Evolutionary conservation across 176 grass and related monocot genomes (phyloP), one percentile per base, ranked within the genome.

Genomic region (Bothriochloa decipiens): DNA sequence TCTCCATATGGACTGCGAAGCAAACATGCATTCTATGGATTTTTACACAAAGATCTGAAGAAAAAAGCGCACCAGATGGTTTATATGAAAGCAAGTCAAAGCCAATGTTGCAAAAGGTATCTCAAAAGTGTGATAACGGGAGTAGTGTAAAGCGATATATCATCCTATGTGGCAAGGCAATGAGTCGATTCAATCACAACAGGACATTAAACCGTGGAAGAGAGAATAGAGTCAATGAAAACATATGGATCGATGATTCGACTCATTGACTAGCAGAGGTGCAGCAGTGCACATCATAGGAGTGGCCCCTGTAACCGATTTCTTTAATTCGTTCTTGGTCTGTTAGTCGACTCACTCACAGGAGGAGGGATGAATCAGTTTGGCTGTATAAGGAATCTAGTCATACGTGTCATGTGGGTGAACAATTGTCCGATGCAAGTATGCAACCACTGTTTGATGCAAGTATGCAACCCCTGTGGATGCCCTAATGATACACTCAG

Each of bases 81-180:
- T 78, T 66, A 28, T 36, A 66, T 50, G 6, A 70, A 83, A 79
- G 33, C 58, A 58, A 76, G 17, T 42, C 4, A 65, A 33, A 52
- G 28, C 2, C 15, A 53, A 57, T 80, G 65, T 22, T 49, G 67
- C 72, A 66, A 55, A 36, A 74, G 13, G 68, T 36, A 68, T 60
- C 12, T 20, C 14, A 46, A 35, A 32, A 67, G 33, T 60, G 20
- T 1, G 25, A 58, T 50, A 65, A 72, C 65, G 12, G 79, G 47
- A 50, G 7, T 7, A 9, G 20, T 58, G 20, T 58, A 58, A 57
- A 57, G 18, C 7, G 20, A 58, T 58, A 58, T 58, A 58, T 23
- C 55, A 58, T 58, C 55, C 20, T 0, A 0, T 3, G 55, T n/a
- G 20, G 22, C 55, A 58, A 23, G 55, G 22, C 55, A 23, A 58